Percentiles rank a stretch among this genome's conserved stretches.
Conservation (phyloP, 495 filamentous ascomycete genomes). For the Xylaria grammica region DNA sequence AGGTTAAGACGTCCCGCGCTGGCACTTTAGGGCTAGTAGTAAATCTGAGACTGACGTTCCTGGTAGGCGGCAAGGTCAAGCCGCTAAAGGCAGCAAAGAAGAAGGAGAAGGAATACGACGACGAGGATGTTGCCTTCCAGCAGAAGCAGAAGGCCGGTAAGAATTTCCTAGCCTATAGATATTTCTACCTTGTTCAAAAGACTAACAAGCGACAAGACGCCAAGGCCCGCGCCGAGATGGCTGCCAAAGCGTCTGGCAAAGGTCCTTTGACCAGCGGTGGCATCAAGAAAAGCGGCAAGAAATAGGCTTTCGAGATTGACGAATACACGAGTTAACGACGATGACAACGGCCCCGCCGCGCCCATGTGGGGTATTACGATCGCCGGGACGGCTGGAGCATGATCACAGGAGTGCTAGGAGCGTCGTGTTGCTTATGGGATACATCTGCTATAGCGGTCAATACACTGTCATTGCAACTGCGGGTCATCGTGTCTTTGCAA, state of each 20-base stretch:
- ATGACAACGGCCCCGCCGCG: neutral
- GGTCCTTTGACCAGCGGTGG: slow-evolving; percentile 70
- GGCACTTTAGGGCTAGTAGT: neutral
- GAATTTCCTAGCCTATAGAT: slow-evolving; percentile 25
- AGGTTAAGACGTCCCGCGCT: slow-evolving; percentile 16
- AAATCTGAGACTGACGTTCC: slow-evolving; percentile 27
- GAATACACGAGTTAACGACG: slow-evolving; percentile 29
- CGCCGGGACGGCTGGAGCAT: neutral
- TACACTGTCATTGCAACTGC: slow-evolving; percentile 15
- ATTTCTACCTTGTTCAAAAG: neutral
- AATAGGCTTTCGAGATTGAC: slow-evolving; percentile 53
- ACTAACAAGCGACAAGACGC: slow-evolving; percentile 59
- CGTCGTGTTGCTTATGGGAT: slow-evolving; percentile 7
- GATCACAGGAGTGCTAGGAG: slow-evolving; percentile 1
- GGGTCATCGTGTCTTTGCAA: neutral
- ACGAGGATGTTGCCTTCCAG: slow-evolving; percentile 75
- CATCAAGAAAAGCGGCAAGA: slow-evolving; percentile 93
- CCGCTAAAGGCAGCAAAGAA: slow-evolving; percentile 84
- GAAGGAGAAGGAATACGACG: slow-evolving; percentile 73
- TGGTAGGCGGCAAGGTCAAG: slow-evolving; percentile 80
- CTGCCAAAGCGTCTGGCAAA: slow-evolving; percentile 65
- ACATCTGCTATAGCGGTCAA: slow-evolving; percentile 16
- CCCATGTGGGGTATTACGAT: neutral
- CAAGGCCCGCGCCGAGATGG: slow-evolving; percentile 77
- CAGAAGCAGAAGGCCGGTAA: slow-evolving; percentile 77